Base-by-base conservation (phyloP, 2,329 filamentous ascomycete species). In the Trichoderma gracile region DNA sequence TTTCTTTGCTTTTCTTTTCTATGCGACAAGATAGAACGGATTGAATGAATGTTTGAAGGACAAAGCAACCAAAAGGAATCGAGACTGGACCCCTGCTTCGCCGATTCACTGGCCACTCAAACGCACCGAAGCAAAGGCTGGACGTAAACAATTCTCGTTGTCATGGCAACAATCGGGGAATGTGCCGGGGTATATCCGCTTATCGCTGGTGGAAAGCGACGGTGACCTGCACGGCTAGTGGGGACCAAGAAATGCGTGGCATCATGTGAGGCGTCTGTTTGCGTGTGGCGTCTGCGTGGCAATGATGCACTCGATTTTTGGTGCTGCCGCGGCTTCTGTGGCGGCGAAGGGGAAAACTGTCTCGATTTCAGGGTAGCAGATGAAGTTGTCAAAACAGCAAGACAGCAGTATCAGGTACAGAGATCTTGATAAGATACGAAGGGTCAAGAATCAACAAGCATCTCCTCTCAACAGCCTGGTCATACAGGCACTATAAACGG, bases 81-180 rank as follows among this genome's bases (percentile, higher is more conserved):
- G 33, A 14, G 10, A 38, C 3, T 38, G 33, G 40, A 64, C 42
- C 54, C 55, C 46, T 53, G 55, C 46, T 52, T 56, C 63, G 63
- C 63, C 56, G 43, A 61, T 65, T 65, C 63, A 56, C 67, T 30
- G 47, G 70, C 21, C 60, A 52, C 42, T 49, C 49, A 8, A 14
- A 52, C 33, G 27, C 46, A 30, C 9, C 42, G 68, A 68, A 65
- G 57, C 61, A 68, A 68, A 4, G 25, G 15, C 66, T 66, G 66
- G 67, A 71, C 73, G 76, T 78, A 77, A 78, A 78, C 75, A 78
- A 66, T 58, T 42, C 59, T 25, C 33, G 76, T 68, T 78, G 76
- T 73, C 75, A 78, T 75, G 73, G 76, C 76, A 78, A 79, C 76
- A 25, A 38, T 27, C 9, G 3, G 27, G 30, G 30, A n/a, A 46